These are phyloP conservation scores for Exophiala bonariae DNA, from an alignment of 2,329 filamentous ascomycete species.

Conservation along the genomic window DNA sequence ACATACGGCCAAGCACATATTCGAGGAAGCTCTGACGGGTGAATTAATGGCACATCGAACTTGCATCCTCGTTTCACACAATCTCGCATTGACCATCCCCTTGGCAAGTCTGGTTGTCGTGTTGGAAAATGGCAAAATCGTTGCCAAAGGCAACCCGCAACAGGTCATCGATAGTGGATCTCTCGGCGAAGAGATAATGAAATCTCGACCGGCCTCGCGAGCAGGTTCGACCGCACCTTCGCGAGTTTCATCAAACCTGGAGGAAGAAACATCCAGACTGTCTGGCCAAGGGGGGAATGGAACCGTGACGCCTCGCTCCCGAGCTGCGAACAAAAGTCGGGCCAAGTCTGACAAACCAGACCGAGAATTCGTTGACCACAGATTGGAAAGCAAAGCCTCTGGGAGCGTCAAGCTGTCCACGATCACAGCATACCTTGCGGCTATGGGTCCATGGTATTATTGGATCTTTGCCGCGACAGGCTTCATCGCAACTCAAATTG, in stretches of 20 bases:
- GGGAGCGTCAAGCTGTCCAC: conserved; percentile 88
- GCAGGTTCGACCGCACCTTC: conserved; percentile 74
- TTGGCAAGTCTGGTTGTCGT: conserved; percentile 77
- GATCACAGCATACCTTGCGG: conserved; percentile 77
- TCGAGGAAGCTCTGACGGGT: conserved; percentile 86
- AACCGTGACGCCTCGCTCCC: conserved; percentile 32
- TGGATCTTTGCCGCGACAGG: conserved; percentile 75
- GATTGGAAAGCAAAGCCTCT: conserved; percentile 74
- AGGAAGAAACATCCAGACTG: conserved; percentile 60
- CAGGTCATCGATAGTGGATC: conserved; percentile 84
- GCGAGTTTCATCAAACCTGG: conserved; percentile 72
- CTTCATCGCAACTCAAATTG: conserved; percentile 80
- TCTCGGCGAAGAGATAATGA: conserved; percentile 80
- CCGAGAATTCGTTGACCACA: conserved; percentile 39
- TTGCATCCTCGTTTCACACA: conserved; percentile 94
- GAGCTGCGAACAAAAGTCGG: conserved; percentile 33
- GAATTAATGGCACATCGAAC: conserved; percentile 86
- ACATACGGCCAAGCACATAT: conserved; percentile 97
- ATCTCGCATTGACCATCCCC: conserved; percentile 82
- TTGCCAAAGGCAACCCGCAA: conserved; percentile 71
- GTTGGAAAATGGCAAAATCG: conserved; percentile 81
- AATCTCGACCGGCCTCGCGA: conserved; percentile 70
- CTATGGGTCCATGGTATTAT: conserved; percentile 98
- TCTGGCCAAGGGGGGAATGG: conserved; percentile 46
- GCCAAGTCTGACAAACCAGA: conserved; percentile 41